These are phyloP conservation scores for Penicillium ochrochloron DNA, from an alignment of 495 filamentous ascomycete genomes.

Conservation along the genomic window DNA sequence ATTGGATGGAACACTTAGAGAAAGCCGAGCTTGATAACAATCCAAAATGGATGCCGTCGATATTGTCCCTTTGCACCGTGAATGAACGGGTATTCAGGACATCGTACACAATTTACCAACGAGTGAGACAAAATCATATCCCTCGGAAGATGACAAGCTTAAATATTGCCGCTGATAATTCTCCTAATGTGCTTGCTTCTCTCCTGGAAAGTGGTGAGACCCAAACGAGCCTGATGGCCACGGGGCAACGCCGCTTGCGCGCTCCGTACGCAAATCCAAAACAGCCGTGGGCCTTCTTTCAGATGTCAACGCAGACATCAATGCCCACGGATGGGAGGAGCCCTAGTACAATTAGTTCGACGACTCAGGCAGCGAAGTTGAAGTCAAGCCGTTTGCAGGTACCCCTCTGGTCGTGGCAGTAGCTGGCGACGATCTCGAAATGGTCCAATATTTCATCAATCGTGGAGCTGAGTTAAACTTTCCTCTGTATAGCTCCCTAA, in stretches of 20 bases:
- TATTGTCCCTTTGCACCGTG: constrained; percentile 13
- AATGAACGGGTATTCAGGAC: constrained; percentile 6
- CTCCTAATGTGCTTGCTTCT: constrained; percentile 11
- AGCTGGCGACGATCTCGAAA: background rate
- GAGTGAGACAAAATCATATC: background rate
- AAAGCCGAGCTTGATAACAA: constrained; percentile 3
- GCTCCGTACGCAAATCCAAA: constrained; percentile 9
- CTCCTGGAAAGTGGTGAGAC: constrained; percentile 12
- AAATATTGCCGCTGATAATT: constrained; percentile 10
- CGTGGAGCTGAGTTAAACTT: constrained; percentile 13
- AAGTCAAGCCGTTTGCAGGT: constrained; percentile 6
- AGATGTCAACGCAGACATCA: constrained; percentile 16
- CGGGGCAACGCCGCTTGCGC: constrained; percentile 15
- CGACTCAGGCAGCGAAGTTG: background rate
- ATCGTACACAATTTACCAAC: constrained; percentile 16
- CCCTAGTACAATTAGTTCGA: background rate
- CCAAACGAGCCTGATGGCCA: constrained; percentile 13
- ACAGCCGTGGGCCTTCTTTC: constrained; percentile 13
- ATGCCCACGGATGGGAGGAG: constrained; percentile 9
- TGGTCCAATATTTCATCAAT: constrained; percentile 12
- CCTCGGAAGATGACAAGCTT: constrained; percentile 14
- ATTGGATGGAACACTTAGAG: constrained; percentile 7
- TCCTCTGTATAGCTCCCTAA: background rate
- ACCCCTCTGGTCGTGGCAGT: constrained; percentile 13
- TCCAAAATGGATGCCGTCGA: constrained; percentile 9